A percentile compares a stretch with the other conserved stretches of the same genome.
phyloP scores from a whole-genome alignment of 164 flowering plant genomes.

The Cinnamomum micranthum region DNA sequence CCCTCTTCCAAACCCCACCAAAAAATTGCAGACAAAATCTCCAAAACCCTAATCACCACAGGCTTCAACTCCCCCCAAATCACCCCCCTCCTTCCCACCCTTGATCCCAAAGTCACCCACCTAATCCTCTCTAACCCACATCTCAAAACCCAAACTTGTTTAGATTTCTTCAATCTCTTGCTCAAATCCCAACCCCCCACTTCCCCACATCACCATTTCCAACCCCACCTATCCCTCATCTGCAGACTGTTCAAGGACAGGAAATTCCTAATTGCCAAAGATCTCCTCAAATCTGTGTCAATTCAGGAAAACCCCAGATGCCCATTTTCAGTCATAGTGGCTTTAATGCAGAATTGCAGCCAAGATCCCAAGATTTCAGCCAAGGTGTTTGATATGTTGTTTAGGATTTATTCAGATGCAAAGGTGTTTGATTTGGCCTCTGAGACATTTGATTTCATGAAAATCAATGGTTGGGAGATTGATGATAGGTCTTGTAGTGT shows the following conservation, averaged over 20 bases:
- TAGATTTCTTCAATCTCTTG: slow-evolving; percentile 36
- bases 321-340: slow-evolving; percentile 35
- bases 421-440: slow-evolving; percentile 33
- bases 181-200: slow-evolving; percentile 9
- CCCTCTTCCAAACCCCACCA: slow-evolving; percentile 13
- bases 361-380: slow-evolving; percentile 19
- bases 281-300: slow-evolving; percentile 27
- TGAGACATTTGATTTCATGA: slow-evolving; percentile 46
- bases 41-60: slow-evolving; percentile 31
- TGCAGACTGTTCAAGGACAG: slow-evolving; percentile 39
- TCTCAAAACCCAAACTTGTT: slow-evolving; percentile 43
- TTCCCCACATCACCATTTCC: slow-evolving; percentile 29
- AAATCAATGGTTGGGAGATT: slow-evolving; percentile 28
- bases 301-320: slow-evolving; percentile 18
- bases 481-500: slow-evolving; percentile 55
- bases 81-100: slow-evolving; percentile 22
- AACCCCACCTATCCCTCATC: slow-evolving; percentile 33
- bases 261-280: slow-evolving; percentile 38
- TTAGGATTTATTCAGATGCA: slow-evolving; percentile 57
- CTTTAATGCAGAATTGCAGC: slow-evolving; percentile 24
- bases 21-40: slow-evolving; percentile 32
- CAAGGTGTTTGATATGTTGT: slow-evolving; percentile 47
- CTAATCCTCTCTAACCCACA: slow-evolving; percentile 59
- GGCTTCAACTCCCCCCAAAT: slow-evolving; percentile 26
- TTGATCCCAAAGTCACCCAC: slow-evolving; percentile 33